A percentile compares a stretch with the other conserved stretches of the same genome.
These are phyloP conservation scores for Pseudozyma sp. DNA, from an alignment of 1,284 basidiomycete species.

Conservation along the genomic window DNA sequence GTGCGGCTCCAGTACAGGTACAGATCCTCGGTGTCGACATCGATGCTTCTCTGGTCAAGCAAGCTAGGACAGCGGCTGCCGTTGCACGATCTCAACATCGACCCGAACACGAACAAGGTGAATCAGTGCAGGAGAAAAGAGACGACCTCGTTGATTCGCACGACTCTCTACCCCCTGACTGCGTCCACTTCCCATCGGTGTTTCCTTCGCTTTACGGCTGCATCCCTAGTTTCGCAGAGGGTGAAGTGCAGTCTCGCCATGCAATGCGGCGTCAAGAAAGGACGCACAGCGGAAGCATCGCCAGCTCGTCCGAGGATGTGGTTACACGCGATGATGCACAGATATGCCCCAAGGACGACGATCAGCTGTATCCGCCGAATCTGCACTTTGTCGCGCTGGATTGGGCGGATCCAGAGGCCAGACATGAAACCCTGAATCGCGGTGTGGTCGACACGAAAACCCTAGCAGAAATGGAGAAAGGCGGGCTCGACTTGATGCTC, in stretches of 20 bases:
- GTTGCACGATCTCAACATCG: slow-evolving; percentile 21
- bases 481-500: slow-evolving; percentile 17
- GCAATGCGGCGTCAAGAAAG: slow-evolving; percentile 1
- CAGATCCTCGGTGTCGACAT: slow-evolving; percentile 35
- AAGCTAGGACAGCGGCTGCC: slow-evolving; percentile 26
- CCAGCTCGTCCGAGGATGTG: no score
- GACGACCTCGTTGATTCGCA: neutral
- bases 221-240: neutral
- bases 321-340: no score
- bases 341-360: no score
- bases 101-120: neutral
- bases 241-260: neutral
- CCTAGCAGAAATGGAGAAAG: neutral
- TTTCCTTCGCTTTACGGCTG: slow-evolving; percentile 32
- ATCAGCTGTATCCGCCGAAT: neutral
- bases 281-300: neutral
- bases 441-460: neutral
- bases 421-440: neutral
- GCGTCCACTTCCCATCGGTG: slow-evolving; percentile 27
- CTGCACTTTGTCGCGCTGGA: slow-evolving; percentile 25
- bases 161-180: slow-evolving; percentile 10
- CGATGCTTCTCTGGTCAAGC: slow-evolving; percentile 28
- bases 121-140: neutral
- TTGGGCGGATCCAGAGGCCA: slow-evolving; percentile 16
- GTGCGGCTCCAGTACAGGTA: neutral